Evolutionary conservation across 2,329 filamentous ascomycete genomes (phyloP), one percentile per base, ranked within the genome.

Genomic region (Neonectria punicea): DNA sequence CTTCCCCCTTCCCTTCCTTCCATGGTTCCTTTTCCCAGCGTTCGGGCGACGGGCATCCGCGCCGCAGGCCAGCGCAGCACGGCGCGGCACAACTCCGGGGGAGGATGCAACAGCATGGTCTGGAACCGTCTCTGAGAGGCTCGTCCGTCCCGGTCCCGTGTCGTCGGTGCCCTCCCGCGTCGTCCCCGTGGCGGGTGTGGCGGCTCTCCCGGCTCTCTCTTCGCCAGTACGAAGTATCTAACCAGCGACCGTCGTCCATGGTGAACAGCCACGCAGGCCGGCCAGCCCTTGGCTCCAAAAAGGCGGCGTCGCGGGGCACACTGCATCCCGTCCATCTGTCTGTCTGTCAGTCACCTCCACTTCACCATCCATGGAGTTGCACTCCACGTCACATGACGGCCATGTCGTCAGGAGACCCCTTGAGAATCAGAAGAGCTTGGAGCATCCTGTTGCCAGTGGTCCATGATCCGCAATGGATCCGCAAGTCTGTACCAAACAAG

Each of bases 121-220:
- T 65, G 55, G 46, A 28, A 55, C 54, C 54, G 51, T 58, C 56
- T 62, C 61, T 65, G 53, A 67, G 64, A 69, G 73, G 68, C 58
- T 69, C 67, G 53, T 61, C 60, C 57, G 72, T 69, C 75, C 75
- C 75, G 68, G 74, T 71, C 66, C 76, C 76, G 73, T 71, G 75
- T 77, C 72, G 63, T 74, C 72, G 75, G 76, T 72, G 68, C 62
- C 44, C 28, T 57, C 49, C 41, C 58, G 49, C 55, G 36, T 46
- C 36, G 58, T 18, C 53, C 61, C 60, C 25, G 36, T 51, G 30
- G 47, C 58, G 65, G 53, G 54, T 58, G 69, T 72, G 64, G 66
- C 63, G 69, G 63, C 62, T 73, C 59, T 39, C 14, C 14, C 36
- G 6, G 36, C 14, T 39, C 13, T 53, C 51, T n/a, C 28, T 54